Evolutionary conservation across 768 basidiomycete genomes (phyloP).

Genomic region (Leccinum fibrillosum): DNA sequence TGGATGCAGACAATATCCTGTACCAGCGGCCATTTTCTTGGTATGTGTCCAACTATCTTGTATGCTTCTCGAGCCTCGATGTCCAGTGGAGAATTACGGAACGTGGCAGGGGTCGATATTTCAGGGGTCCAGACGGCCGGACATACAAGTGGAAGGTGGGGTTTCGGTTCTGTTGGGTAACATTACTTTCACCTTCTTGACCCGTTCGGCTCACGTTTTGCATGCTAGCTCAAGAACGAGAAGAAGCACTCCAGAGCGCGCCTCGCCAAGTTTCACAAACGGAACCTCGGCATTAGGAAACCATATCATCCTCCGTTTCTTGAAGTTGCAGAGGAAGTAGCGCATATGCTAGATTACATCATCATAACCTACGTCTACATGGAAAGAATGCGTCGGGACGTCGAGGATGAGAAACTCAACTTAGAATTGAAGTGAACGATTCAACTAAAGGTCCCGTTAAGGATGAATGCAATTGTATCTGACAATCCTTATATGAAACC

Average conservation of each 20-base stretch:
- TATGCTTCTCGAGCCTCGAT: neutral
- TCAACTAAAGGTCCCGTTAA: neutral
- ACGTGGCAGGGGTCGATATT: conserved; percentile 23
- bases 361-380: conserved; percentile 33
- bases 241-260: conserved; percentile 8
- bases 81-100: neutral
- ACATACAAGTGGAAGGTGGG: conserved; percentile 33
- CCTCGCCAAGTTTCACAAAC: conserved; percentile 18
- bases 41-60: conserved; percentile 1
- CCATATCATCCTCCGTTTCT: conserved; percentile 21
- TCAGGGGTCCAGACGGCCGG: conserved; percentile 28
- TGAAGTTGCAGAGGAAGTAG: conserved; percentile 25
- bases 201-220: neutral
- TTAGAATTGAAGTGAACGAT: neutral
- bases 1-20: conserved; percentile 16
- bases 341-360: conserved; percentile 31
- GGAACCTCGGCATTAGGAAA: conserved; percentile 17
- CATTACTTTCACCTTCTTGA: neutral
- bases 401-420: conserved; percentile 14
- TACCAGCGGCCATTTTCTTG: conserved; percentile 8
- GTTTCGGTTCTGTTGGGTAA: conserved; percentile 19
- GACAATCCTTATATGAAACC: too few relatives aligned
- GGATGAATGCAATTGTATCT: neutral
- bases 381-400: conserved; percentile 27
- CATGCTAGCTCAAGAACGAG: conserved; percentile 12